A percentile compares a stretch with the other conserved stretches of the same genome.
Evolutionary conservation across 495 filamentous ascomycete genomes (phyloP).

Genomic region (Hypoxylon rickii): DNA sequence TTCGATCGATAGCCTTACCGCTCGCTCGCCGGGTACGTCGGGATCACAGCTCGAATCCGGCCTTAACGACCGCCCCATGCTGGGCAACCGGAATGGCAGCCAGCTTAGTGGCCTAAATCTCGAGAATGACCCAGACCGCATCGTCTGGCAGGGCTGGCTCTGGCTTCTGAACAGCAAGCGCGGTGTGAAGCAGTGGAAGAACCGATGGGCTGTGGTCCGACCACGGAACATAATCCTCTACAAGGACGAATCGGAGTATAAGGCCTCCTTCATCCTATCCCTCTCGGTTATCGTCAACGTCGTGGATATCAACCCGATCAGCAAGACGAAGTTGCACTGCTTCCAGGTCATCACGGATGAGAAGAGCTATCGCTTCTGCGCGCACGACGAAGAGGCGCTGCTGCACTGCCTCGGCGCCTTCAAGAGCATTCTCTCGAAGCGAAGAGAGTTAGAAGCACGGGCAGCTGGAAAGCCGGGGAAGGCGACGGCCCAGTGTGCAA

Average conservation of each 20-base stretch:
- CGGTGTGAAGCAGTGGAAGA: conserved; percentile 94
- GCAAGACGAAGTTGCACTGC: conserved; percentile 81
- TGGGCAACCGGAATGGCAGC: conserved; percentile 57
- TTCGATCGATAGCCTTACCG: conserved; percentile 50
- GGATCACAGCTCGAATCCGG: conserved; percentile 27
- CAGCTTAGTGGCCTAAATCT: conserved; percentile 59
- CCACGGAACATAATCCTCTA: conserved; percentile 87
- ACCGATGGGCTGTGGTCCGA: conserved; percentile 89
- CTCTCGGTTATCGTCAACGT: conserved; percentile 84
- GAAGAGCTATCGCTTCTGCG: conserved; percentile 87
- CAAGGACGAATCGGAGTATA: conserved; percentile 91
- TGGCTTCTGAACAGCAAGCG: conserved; percentile 82
- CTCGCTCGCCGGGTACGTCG: conserved; percentile 43
- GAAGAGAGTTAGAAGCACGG: conserved; percentile 56
- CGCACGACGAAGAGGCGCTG: conserved; percentile 78
- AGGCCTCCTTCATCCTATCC: conserved; percentile 79
- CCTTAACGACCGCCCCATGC: conserved; percentile 29
- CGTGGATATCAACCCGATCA: conserved; percentile 88
- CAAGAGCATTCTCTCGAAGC: conserved; percentile 83
- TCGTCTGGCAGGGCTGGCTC: conserved; percentile 91
- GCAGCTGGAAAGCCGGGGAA: conserved; percentile 38
- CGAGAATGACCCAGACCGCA: conserved; percentile 65
- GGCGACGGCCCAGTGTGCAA: conserved; percentile 14
- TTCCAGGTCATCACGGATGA: conserved; percentile 95
- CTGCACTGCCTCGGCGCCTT: conserved; percentile 85